A percentile compares a stretch with the other conserved stretches of the same genome.
Evolutionary conservation across 208 protist species (phyloP).

Genomic region (Trypanosomatidae sp.): DNA sequence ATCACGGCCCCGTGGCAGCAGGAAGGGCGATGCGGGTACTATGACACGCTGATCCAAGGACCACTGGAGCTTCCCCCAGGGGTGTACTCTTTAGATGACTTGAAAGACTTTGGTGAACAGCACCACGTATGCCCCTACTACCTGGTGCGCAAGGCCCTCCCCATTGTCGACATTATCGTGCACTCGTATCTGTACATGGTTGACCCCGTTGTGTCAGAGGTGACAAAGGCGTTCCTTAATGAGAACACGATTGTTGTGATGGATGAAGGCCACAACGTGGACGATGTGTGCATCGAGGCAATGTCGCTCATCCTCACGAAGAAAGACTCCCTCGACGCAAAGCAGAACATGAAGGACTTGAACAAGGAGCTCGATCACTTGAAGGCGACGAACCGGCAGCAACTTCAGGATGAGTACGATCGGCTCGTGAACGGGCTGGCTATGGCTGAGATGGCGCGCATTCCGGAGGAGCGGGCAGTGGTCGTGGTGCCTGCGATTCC

Average conservation of each 20-base stretch:
- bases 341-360: conserved; percentile 87
- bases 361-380: conserved; percentile 63
- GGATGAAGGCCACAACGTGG: conserved; percentile 99
- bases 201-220: conserved; percentile 97
- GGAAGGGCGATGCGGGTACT: conserved; percentile 69
- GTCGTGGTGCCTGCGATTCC: conserved; percentile 58
- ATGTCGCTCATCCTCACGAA: conserved; percentile 97
- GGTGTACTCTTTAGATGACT: conserved; percentile 97
- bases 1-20: conserved; percentile 95
- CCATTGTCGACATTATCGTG: conserved; percentile 97
- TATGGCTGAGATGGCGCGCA: conserved; percentile 65
- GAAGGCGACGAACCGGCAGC: conserved; percentile 87
- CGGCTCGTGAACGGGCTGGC: conserved; percentile 92
- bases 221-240: conserved; percentile 91
- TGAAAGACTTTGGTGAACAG: conserved; percentile 91
- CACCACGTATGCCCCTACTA: conserved; percentile 97
- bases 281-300: conserved; percentile 99
- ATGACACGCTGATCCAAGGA: conserved; percentile 68
- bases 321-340: conserved; percentile 77
- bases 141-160: conserved; percentile 81
- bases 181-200: conserved; percentile 99
- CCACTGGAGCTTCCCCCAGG: conserved; percentile 87
- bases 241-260: conserved; percentile 98
- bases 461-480: conserved; percentile 29
- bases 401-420: conserved; percentile 94